A percentile compares a stretch with the other conserved stretches of the same genome.
Conservation (phyloP, 2,329 filamentous ascomycete species). For the Colletotrichum tropicicola region DNA sequence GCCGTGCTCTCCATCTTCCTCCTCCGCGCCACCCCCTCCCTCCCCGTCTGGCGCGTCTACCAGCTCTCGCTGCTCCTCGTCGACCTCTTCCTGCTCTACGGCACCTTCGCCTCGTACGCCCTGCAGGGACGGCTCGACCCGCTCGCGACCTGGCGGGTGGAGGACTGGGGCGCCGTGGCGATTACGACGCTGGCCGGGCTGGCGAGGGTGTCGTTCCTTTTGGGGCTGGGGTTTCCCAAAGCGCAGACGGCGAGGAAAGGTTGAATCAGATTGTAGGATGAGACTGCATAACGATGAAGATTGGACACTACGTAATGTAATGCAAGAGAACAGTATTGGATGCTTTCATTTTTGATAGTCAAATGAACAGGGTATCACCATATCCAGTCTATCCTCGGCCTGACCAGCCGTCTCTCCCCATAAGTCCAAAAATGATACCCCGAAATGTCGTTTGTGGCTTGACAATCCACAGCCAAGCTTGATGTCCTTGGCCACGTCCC, state of each 20-base stretch:
- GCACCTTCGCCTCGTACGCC: not conserved
- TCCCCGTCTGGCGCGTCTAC: not conserved
- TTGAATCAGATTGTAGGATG: not conserved
- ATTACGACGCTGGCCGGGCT: not conserved
- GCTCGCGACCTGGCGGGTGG: conserved; percentile 7
- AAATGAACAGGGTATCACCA: conserved; percentile 30
- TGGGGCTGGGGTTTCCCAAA: not conserved
- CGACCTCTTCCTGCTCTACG: conserved; percentile 12
- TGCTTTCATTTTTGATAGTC: not conserved
- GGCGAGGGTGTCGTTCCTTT: not conserved
- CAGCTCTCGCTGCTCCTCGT: conserved; percentile 10
- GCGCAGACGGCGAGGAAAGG: not conserved
- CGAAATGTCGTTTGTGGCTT: not conserved
- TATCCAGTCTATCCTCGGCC: conserved; percentile 30
- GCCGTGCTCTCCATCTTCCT: conserved; percentile 11
- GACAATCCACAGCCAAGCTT: not conserved
- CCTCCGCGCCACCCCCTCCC: not conserved
- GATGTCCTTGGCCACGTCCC: not conserved
- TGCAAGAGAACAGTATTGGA: too few relatives aligned
- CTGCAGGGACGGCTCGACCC: not conserved
- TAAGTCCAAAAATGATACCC: conserved; percentile 20
- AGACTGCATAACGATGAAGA: not conserved
- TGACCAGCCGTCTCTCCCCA: not conserved
- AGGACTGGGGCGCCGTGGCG: conserved; percentile 9
- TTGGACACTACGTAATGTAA: not conserved